Evolutionary conservation across 2,329 filamentous ascomycete genomes (phyloP).

Genomic region (Arthrobotrys iridis): DNA sequence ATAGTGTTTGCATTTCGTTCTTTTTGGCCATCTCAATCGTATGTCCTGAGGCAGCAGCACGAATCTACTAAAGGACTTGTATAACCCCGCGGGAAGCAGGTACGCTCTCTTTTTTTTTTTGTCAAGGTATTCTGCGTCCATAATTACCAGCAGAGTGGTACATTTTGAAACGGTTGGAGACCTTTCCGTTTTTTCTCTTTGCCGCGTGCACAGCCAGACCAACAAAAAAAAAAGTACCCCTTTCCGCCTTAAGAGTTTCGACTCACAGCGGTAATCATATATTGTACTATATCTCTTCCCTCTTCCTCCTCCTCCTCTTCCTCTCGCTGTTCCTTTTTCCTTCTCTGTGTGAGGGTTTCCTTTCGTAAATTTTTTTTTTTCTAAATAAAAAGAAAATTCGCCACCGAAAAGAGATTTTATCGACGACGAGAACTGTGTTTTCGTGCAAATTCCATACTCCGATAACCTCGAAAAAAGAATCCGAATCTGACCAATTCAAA

Average conservation of each 20-base stretch:
- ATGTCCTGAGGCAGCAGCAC: no score
- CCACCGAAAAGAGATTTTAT: neutral
- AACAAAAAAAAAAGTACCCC: neutral
- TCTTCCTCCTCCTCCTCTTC: neutral
- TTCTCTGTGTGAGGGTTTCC: neutral
- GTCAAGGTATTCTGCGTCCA: neutral
- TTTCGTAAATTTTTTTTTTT: neutral
- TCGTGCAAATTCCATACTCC: neutral
- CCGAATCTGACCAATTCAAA: neutral
- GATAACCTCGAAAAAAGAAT: neutral
- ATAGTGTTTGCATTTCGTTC: no score
- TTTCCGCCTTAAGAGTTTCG: neutral
- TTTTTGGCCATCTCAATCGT: no score
- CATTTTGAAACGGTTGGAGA: conserved; percentile 37
- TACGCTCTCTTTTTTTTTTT: no score
- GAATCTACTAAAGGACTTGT: neutral
- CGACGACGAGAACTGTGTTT: conserved; percentile 16
- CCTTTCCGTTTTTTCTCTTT: neutral
- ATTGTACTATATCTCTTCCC: neutral
- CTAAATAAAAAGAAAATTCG: neutral
- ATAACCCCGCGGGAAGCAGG: no score
- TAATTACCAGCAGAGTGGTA: conserved; percentile 44
- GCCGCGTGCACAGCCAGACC: conserved; percentile 19
- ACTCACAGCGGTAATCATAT: no score
- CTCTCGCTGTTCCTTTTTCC: neutral